Evolutionary conservation across 2,329 filamentous ascomycete species (phyloP), one percentile per base, ranked within the genome.

Genomic region (Chrysosporium queenslandicum): DNA sequence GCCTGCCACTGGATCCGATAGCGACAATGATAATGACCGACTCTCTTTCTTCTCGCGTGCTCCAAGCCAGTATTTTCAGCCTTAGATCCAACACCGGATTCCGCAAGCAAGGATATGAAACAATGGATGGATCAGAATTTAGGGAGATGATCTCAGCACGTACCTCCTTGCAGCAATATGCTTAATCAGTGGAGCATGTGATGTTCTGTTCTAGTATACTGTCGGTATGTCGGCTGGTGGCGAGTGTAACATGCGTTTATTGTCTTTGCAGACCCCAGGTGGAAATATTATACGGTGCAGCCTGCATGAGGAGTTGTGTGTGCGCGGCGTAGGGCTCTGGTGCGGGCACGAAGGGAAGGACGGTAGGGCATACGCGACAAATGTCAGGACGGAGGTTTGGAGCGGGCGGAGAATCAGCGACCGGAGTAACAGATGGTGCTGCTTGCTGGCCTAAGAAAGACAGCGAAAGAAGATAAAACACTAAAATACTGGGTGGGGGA

Each of bases 131-230:
- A 27, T 52, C 40, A 45, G 27, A 29, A 29, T 25, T 18, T 6
- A 20, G 16, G 34, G 30, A 27, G 14, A 39, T 51, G 16, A 42
- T 52, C 27, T 11, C 6, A 46, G 49, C 25, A 52, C 49, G 41
- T 45, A 52, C 49, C 49, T 52, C 41, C 21, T 34, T 50, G 29
- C 36, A 50, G 27, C 16, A 42, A 48, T 21, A 21, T 16, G 14
- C 29, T 27, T 25, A 27, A 48, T 41, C 21, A 21, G 16, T 11
- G 27, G 16, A 20, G 21, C 3, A 42, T 9, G 16, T 14, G 47
- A 16, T 21, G 23, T 30, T 29, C 4, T 30, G n/a, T 30, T 16
- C 12, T 32, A n/a, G 34, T 14, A 32, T n/a, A 50, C 23, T 25
- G 47, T 2, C 37, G 23, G 37, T 23, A 42, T 21, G 6, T 29